A percentile compares a stretch with the other conserved stretches of the same genome.
These are phyloP conservation scores for Pseudogymnoascus sp. DNA, from an alignment of 2,329 filamentous ascomycete genomes.

Conservation along the genomic window DNA sequence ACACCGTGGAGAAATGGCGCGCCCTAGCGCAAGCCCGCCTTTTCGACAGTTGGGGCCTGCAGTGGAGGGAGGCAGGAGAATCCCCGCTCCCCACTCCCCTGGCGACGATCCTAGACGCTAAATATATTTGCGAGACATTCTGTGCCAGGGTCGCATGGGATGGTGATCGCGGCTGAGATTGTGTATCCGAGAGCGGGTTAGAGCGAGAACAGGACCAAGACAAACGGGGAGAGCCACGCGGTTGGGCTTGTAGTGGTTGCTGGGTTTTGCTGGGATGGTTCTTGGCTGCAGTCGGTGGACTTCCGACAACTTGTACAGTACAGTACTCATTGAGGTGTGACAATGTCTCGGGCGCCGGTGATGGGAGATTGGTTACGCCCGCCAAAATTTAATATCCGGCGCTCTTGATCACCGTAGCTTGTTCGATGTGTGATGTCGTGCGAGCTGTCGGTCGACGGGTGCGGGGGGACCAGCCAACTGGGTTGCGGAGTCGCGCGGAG, in stretches of 20 bases:
- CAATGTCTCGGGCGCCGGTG: neutral
- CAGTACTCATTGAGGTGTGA: neutral
- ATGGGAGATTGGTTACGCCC: constrained; percentile 1
- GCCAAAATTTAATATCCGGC: neutral
- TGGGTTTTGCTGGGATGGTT: neutral
- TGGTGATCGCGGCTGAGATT: neutral
- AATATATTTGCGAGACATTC: neutral
- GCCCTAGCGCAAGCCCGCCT: neutral
- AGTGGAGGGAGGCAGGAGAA: neutral
- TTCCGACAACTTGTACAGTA: neutral
- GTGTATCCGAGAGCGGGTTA: neutral
- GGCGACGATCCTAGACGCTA: constrained; percentile 1
- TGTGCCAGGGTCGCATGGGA: constrained; percentile 7
- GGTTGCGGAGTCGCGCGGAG: neutral
- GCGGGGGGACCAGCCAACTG: neutral
- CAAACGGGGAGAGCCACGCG: neutral
- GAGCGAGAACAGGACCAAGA: neutral
- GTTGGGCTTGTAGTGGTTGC: neutral
- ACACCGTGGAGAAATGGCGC: neutral
- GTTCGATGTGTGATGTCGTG: neutral
- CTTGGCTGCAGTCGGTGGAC: neutral
- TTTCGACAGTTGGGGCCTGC: neutral
- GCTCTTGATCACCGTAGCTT: neutral
- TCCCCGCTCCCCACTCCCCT: constrained; percentile 6
- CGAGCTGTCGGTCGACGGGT: neutral